A percentile compares a stretch with the other conserved stretches of the same genome.
These are phyloP conservation scores for Coemansia sp. DNA, from an alignment of 192 early-diverging fungal genomes.

Conservation along the genomic window DNA sequence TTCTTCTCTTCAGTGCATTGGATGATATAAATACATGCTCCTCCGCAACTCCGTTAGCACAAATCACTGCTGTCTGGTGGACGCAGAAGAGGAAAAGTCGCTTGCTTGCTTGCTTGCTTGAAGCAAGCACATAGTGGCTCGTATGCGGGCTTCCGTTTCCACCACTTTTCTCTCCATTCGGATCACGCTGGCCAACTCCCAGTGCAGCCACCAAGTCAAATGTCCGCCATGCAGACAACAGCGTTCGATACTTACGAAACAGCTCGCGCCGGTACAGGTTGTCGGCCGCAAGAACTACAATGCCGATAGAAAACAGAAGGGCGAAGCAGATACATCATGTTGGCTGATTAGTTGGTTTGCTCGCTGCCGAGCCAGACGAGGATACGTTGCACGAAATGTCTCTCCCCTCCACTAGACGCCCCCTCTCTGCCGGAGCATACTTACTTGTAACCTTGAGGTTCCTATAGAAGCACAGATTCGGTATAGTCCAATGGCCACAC, in stretches of 20 bases:
- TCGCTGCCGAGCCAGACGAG: no score
- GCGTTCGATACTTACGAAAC: constrained; percentile 60
- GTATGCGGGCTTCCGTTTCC: no score
- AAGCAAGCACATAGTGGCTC: no score
- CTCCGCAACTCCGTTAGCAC: neutral
- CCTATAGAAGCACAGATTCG: constrained; percentile 17
- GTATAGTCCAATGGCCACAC: neutral
- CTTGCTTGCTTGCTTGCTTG: no score
- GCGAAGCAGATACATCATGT: neutral
- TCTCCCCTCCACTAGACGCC: neutral
- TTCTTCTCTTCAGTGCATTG: neutral
- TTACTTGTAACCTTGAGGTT: constrained; percentile 47
- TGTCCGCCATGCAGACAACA: constrained; percentile 2
- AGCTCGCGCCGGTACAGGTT: constrained; percentile 89
- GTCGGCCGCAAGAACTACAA: constrained; percentile 83
- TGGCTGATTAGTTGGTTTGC: neutral
- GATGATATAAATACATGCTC: neutral
- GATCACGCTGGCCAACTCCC: neutral
- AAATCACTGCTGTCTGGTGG: neutral
- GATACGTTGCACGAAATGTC: no score
- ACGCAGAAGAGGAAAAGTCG: no score
- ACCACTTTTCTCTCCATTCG: no score
- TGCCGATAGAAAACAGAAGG: neutral
- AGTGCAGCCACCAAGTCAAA: neutral
- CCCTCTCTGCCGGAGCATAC: neutral